Base-by-base conservation (phyloP, 2,329 filamentous ascomycete species). In the Alternaria alternata region DNA sequence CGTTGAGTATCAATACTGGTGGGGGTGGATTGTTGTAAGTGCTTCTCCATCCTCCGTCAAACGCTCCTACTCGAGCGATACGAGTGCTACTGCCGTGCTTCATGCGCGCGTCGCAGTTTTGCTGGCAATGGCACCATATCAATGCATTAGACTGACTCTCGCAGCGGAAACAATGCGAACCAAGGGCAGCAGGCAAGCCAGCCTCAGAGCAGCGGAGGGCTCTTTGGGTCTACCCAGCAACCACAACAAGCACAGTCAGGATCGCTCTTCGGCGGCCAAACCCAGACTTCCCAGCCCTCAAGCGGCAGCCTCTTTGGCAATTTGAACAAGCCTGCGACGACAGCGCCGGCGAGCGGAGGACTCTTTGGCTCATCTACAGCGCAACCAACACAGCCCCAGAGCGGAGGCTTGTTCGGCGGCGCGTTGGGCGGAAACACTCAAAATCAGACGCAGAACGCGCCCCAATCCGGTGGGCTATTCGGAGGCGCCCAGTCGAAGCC, bases 1-100 rank as follows among this genome's bases (percentile, higher is more conserved):
- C 81, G 58, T 77, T 87, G 71, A 84, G 81, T 60, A 81, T 87
- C 69, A 87, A 87, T 69, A 87, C 85, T 20, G 81, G 81, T 30
- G 43, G 52, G 16, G 58, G 58, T 26, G 81, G 81, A 20, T 75
- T 83, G 46, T 84, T 84, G 82, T 84, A 75, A 75, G 81, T 78
- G 28, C 60, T 43, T 51, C 12, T 26, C 8, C 36, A 47, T 26
- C 16, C 18, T 41, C 22, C 9, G 9, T 3, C 14, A 28, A 26
- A 12, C 22, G 18, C 52, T 48, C 14, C 24, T 39, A 20, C 38
- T 20, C 39, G 30, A 18, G 30, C 51, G 20, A 26, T 44, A 5
- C 46, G 28, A 11, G 12, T 36, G 46, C 18, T 34, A 18, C 32
- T 49, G 22, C 46, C 30, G 30, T 55, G 22, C 20, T 16, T 22